These are phyloP conservation scores for Davidsoniella eucalypti DNA, from an alignment of 2,329 filamentous ascomycete species.

Conservation along the genomic window DNA sequence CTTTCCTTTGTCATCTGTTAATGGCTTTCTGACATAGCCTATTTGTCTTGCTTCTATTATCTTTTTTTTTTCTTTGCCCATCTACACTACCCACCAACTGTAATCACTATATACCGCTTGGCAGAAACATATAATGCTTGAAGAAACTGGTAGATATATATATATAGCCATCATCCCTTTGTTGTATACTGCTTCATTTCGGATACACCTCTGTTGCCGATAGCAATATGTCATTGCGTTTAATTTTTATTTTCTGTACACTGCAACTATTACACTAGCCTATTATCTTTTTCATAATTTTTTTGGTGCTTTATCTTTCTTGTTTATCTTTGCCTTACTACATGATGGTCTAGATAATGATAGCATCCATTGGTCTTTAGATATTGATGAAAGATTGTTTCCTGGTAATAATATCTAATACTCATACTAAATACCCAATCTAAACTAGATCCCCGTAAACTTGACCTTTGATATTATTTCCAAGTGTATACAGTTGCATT, in stretches of 20 bases:
- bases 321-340: neutral
- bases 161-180: neutral
- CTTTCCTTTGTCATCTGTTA: neutral
- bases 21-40: neutral
- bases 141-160: no score
- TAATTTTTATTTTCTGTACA: conserved; percentile 5
- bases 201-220: no score
- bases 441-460: no score
- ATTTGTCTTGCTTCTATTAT: neutral
- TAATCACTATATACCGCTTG: no score
- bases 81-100: neutral
- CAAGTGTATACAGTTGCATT: no score
- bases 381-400: neutral
- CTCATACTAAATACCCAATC: no score
- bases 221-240: neutral
- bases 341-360: conserved; percentile 5
- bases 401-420: no score
- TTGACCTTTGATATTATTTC: no score
- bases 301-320: neutral
- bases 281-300: neutral
- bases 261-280: neutral
- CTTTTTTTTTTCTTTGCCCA: neutral
- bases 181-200: neutral
- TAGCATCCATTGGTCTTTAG: conserved; percentile 1
- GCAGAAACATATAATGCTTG: no score